Evolutionary conservation across 2,329 filamentous ascomycete species (phyloP).

Genomic region (Pyrenophora tritici-repentis): DNA sequence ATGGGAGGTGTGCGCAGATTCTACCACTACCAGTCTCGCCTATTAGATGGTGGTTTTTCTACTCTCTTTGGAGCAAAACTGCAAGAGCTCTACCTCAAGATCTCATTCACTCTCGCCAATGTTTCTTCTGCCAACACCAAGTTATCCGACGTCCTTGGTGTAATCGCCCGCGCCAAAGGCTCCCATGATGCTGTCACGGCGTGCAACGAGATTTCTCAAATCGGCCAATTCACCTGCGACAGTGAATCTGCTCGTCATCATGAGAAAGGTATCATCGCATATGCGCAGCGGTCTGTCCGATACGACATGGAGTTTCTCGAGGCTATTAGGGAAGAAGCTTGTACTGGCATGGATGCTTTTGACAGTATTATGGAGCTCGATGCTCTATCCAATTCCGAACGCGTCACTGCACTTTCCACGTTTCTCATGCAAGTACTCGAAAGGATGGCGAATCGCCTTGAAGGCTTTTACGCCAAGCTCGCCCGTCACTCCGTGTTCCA

Average conservation of each 20-base stretch:
- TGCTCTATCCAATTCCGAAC: constrained; percentile 46
- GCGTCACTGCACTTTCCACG: constrained; percentile 46
- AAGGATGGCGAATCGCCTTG: constrained; percentile 58
- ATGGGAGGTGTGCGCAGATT: constrained; percentile 35
- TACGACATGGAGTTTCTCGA: constrained; percentile 61
- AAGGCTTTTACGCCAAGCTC: constrained; percentile 59
- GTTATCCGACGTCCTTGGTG: constrained; percentile 55
- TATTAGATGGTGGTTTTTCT: constrained; percentile 30
- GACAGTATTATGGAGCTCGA: constrained; percentile 53
- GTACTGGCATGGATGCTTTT: constrained; percentile 59
- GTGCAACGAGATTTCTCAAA: constrained; percentile 56
- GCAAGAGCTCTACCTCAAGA: constrained; percentile 32
- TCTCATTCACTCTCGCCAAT: constrained; percentile 32
- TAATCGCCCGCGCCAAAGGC: constrained; percentile 52
- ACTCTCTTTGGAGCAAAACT: constrained; percentile 31
- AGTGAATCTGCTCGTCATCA: constrained; percentile 56
- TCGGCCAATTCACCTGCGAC: constrained; percentile 58
- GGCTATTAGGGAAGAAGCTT: constrained; percentile 59
- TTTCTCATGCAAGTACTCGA: constrained; percentile 60
- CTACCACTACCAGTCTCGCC: constrained; percentile 33
- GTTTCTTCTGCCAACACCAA: constrained; percentile 36
- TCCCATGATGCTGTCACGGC: constrained; percentile 54
- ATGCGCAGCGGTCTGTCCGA: constrained; percentile 56
- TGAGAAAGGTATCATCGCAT: constrained; percentile 58
- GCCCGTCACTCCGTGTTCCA: constrained; percentile 57